These are phyloP conservation scores for Neonectria coccinea DNA, from an alignment of 2,329 filamentous ascomycete species.

Conservation along the genomic window DNA sequence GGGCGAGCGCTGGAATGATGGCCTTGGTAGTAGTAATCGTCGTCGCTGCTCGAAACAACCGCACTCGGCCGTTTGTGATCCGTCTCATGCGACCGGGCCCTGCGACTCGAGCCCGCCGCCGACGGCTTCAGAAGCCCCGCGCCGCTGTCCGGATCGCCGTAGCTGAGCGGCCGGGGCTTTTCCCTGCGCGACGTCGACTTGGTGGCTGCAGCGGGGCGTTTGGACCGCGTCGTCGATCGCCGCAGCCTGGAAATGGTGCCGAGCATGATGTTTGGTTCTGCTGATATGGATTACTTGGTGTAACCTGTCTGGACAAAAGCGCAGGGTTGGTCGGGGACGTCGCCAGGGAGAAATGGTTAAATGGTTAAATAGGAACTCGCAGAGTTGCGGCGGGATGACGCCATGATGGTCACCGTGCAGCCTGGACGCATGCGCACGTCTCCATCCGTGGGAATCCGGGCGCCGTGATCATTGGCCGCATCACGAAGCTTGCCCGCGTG, in stretches of 20 bases:
- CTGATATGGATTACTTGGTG: background rate
- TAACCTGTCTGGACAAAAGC: background rate
- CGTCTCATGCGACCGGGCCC: conserved; percentile 39
- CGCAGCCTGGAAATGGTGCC: conserved; percentile 30
- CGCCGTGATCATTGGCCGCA: conserved; percentile 31
- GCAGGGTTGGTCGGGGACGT: background rate
- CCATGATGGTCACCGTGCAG: conserved; percentile 35
- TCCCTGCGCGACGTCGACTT: conserved; percentile 28
- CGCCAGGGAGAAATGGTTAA: background rate
- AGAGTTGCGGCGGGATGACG: conserved; percentile 33
- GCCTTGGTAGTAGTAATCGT: conserved; percentile 25
- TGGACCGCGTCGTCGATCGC: conserved; percentile 35
- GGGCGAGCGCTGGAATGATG: conserved; percentile 6
- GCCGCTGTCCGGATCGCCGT: conserved; percentile 18
- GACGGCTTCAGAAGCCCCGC: conserved; percentile 27
- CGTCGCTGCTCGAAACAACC: conserved; percentile 19
- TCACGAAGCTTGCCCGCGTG: conserved; percentile 26
- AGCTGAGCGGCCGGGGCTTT: conserved; percentile 30
- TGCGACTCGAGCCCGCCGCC: conserved; percentile 15
- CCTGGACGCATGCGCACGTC: conserved; percentile 14
- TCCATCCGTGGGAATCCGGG: conserved; percentile 26
- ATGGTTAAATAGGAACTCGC: conserved; percentile 4
- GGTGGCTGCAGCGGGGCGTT: conserved; percentile 26
- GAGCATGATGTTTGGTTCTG: conserved; percentile 30
- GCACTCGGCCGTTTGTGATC: conserved; percentile 31